A percentile compares a stretch with the other conserved stretches of the same genome.
Conservation (phyloP, 148 eudicot species). For the Heliamphora exappendiculata region DNA sequence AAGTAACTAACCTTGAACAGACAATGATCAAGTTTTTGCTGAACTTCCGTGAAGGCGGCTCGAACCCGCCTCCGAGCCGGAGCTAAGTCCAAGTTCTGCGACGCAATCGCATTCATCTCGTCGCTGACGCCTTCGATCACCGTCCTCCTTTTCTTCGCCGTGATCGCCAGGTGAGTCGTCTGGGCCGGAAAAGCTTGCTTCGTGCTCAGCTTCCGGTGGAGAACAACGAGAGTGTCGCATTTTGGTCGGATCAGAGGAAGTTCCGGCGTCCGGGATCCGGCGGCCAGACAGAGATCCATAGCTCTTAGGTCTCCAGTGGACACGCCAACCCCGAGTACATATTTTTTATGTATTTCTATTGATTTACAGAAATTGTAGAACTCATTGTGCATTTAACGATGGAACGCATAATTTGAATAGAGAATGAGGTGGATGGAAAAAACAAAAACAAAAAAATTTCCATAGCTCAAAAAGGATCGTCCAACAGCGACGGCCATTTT, state of each 20-base stretch:
- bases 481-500: too few species aligned
- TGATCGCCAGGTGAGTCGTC: slow-evolving; percentile 16
- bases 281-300: slow-evolving; percentile 17
- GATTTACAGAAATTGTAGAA: too few species aligned
- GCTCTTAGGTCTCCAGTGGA: background rate
- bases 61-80: slow-evolving; percentile 70
- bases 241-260: slow-evolving; percentile 10
- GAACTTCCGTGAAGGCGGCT: slow-evolving; percentile 57
- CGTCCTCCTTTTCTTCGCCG: slow-evolving; percentile 29
- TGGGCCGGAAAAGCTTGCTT: slow-evolving; percentile 7
- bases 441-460: too few species aligned
- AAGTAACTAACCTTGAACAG: slow-evolving; percentile 53
- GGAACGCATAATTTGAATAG: too few species aligned
- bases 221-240: slow-evolving; percentile 1
- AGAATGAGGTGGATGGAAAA: too few species aligned
- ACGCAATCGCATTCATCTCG: slow-evolving; percentile 50
- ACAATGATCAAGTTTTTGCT: slow-evolving; percentile 72
- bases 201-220: slow-evolving; percentile 1
- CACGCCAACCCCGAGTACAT: too few species aligned
- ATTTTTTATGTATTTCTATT: too few species aligned
- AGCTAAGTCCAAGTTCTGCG: slow-evolving; percentile 57
- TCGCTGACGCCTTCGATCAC: slow-evolving; percentile 71
- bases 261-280: slow-evolving; percentile 17
- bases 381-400: too few species aligned
- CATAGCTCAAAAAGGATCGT: too few species aligned